These are phyloP conservation scores for Aspergillus oerlinghausenensis DNA, from an alignment of 2,329 filamentous ascomycete species.

Conservation along the genomic window DNA sequence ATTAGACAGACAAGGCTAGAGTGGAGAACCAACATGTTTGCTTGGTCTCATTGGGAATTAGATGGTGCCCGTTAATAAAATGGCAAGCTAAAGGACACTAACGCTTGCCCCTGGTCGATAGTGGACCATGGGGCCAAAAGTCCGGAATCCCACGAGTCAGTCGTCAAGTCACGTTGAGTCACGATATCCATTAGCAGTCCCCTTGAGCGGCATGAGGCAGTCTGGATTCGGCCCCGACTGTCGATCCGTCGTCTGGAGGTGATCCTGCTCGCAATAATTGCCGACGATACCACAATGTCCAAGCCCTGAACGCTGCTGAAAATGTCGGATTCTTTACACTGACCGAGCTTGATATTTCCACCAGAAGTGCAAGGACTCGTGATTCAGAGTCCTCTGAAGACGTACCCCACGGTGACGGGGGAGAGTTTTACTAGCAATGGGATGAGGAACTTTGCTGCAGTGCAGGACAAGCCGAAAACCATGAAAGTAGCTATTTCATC, in stretches of 20 bases:
- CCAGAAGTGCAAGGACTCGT: too few species aligned
- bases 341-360: slow-evolving; percentile 48
- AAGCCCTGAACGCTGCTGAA: slow-evolving; percentile 45
- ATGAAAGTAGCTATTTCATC: too few species aligned
- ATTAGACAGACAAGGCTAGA: neutral
- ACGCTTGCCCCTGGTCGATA: too few species aligned
- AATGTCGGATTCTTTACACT: slow-evolving; percentile 59
- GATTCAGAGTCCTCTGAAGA: too few species aligned
- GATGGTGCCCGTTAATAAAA: neutral
- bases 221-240: neutral
- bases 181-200: too few species aligned
- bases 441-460: too few species aligned
- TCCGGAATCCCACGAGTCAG: too few species aligned
- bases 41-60: neutral
- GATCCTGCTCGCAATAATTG: slow-evolving; percentile 13
- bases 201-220: neutral
- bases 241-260: neutral
- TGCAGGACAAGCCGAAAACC: too few species aligned
- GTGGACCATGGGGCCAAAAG: too few species aligned
- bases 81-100: slow-evolving; percentile 1
- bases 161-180: too few species aligned
- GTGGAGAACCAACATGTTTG: neutral
- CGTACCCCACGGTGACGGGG: too few species aligned
- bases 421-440: too few species aligned
- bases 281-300: slow-evolving; percentile 16